phyloP scores from a whole-genome alignment of 495 filamentous ascomycete species.

The Cairneyella variabilis region DNA sequence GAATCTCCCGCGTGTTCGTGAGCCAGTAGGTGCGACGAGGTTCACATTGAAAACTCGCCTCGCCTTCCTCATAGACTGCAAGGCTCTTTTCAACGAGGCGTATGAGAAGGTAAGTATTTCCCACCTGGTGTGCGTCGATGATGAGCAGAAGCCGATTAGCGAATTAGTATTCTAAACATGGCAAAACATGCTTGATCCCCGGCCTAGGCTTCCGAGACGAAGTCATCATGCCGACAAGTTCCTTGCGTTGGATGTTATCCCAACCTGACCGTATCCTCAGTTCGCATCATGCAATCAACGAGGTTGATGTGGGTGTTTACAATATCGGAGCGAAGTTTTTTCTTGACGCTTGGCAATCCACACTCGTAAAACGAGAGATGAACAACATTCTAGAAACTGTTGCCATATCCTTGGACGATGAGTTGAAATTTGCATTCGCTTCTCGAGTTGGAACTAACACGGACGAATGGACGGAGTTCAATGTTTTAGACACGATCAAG shows the following conservation, averaged over 20 bases:
- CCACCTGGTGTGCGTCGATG: too few relatives aligned
- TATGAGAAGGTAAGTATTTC: conserved; percentile 21
- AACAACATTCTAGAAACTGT: conserved; percentile 1
- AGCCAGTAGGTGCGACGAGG: conserved; percentile 13
- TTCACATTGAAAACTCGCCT: conserved; percentile 25
- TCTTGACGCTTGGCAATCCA: background rate
- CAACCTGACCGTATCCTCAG: background rate
- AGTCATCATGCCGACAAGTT: conserved; percentile 23
- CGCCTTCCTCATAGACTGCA: conserved; percentile 23
- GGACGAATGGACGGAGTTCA: background rate
- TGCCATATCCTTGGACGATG: background rate
- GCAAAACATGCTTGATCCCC: conserved; percentile 33
- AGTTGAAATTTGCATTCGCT: conserved; percentile 1
- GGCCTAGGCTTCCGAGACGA: conserved; percentile 31
- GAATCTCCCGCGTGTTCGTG: conserved; percentile 22
- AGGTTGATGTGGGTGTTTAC: too few relatives aligned
- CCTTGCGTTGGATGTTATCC: background rate
- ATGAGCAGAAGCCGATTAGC: too few relatives aligned
- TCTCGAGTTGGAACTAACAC: background rate
- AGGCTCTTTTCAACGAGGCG: conserved; percentile 23
- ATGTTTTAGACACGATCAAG: conserved; percentile 28
- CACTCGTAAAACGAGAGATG: background rate
- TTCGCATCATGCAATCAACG: background rate
- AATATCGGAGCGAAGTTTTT: too few relatives aligned
- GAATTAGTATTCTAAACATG: conserved; percentile 29